Evolutionary conservation across 2,329 filamentous ascomycete genomes (phyloP).

Genomic region (Trichophyton simii): DNA sequence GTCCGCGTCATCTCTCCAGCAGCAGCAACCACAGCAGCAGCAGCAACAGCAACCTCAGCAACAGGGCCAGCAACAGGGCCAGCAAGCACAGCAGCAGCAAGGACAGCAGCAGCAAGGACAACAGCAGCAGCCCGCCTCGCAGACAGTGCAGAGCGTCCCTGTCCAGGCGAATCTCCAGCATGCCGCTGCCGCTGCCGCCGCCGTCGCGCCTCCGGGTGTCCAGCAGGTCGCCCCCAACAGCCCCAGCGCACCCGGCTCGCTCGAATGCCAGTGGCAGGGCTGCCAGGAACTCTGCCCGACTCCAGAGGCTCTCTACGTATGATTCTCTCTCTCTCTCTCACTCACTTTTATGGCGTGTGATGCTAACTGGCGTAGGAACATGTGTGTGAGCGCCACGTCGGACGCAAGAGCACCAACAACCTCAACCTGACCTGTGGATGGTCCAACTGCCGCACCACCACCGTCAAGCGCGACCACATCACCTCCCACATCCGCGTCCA

Average conservation of each 20-base stretch:
- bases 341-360: neutral
- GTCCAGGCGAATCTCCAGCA: conserved; percentile 20
- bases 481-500: conserved; percentile 98
- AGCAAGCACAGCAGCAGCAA: conserved; percentile 7
- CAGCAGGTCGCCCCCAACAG: conserved; percentile 17
- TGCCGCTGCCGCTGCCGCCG: conserved; percentile 25
- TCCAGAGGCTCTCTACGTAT: conserved; percentile 51
- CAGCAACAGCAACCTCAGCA: conserved; percentile 4
- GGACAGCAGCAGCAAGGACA: neutral
- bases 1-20: conserved; percentile 10
- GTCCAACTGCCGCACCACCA: conserved; percentile 91
- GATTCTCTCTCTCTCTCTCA: conserved; percentile 7
- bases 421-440: conserved; percentile 94
- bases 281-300: conserved; percentile 48
- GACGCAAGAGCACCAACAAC: conserved; percentile 98
- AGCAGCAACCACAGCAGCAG: conserved; percentile 12
- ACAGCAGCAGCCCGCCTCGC: conserved; percentile 13
- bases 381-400: conserved; percentile 95
- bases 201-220: conserved; percentile 24
- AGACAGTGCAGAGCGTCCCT: conserved; percentile 11
- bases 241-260: conserved; percentile 24
- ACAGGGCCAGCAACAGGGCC: neutral
- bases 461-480: conserved; percentile 97
- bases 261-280: conserved; percentile 49
- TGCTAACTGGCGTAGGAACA: conserved; percentile 56